Conservation (phyloP, 2,329 filamentous ascomycete species). For the Pestalotiopsis sp. region DNA sequence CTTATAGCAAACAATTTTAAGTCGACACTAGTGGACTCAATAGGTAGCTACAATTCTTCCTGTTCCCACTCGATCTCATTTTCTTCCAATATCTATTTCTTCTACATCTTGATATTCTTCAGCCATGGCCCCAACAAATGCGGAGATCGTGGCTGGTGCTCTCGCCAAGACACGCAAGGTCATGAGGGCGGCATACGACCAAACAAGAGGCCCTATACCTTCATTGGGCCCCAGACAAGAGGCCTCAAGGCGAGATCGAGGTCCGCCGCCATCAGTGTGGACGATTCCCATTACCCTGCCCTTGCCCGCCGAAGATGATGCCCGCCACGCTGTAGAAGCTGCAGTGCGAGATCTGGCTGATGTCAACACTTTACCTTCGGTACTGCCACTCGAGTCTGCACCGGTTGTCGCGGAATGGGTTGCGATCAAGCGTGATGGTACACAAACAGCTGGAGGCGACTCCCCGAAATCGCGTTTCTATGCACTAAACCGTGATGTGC, state of each 20-base stretch:
- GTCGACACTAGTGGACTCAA: neutral
- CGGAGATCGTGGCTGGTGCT: neutral
- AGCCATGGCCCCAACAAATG: neutral
- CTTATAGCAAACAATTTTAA: neutral
- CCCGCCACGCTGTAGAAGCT: neutral
- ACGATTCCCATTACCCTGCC: neutral
- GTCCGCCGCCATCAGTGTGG: neutral
- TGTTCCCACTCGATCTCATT: neutral
- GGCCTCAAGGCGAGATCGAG: neutral
- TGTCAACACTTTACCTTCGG: neutral
- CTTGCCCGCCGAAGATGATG: neutral
- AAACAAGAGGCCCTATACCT: neutral
- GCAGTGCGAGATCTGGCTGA: neutral
- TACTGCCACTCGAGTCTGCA: neutral
- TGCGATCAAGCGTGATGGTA: neutral
- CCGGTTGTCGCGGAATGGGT: neutral
- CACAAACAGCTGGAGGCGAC: neutral
- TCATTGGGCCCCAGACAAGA: neutral
- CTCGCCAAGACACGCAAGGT: neutral
- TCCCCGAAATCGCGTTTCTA: neutral
- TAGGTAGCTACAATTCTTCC: neutral
- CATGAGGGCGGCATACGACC: neutral
- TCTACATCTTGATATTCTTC: neutral
- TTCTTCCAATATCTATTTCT: neutral
- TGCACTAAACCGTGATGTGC: neutral